Evolutionary conservation across 2,329 filamentous ascomycete species (phyloP), one percentile per base, ranked within the genome.

Genomic region (Ascochyta lentis): DNA sequence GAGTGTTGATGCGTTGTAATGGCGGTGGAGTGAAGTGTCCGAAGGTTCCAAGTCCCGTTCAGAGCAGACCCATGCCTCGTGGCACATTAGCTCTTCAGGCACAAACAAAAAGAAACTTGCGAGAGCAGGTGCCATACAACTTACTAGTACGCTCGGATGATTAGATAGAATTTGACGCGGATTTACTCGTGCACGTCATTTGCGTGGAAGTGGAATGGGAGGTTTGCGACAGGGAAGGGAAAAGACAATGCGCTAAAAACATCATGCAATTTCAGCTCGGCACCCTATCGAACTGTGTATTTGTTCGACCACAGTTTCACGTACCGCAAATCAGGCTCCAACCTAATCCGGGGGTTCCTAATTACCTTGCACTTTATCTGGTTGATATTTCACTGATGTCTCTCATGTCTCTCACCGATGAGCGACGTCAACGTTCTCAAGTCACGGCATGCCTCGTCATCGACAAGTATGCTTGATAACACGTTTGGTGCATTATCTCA

Each of bases 261-360:
- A 58, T 54, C 53, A 59, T 71, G 63, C 65, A 71, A 73, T 71
- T 72, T 72, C 70, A 74, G 70, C 69, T 74, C 70, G 71, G 69
- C 66, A 69, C 70, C 63, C 61, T 62, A 60, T 65, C 63, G 58
- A 63, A 64, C 59, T 53, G 61, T 61, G 61, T 67, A 70, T 64
- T 60, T 64, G 27, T 54, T 56, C 52, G 49, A 65, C 58, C 63
- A 55, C 56, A 50, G 49, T 58, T 61, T 60, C 58, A 63, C 48
- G 27, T 52, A 34, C 41, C 45, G 46, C 54, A 44, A 49, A 44
- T 26, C 16, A 23, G 38, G 38, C 31, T 37, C 5, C n/a, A 33
- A 31, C 10, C 34, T 19, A 24, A 31, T 26, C 31, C n/a, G 22
- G 22, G 12, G 16, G 4, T 22, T 13, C 23, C 15, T 22, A 4